Conservation (phyloP, 1,139 yeast species). For the Lodderomyces margitis region DNA sequence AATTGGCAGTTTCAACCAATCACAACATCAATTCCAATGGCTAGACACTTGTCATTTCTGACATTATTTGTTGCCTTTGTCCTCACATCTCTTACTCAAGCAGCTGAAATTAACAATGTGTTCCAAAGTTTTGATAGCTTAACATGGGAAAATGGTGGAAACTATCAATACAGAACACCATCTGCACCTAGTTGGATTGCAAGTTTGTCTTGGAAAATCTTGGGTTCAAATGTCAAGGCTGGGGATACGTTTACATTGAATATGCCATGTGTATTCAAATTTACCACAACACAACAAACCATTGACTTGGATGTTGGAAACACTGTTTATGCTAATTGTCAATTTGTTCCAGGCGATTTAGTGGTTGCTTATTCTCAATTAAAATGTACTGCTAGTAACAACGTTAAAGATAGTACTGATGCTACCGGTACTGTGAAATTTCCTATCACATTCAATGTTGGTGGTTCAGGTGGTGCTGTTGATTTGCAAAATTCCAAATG, state of each 20-base stretch:
- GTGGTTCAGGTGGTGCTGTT: constrained; percentile 19
- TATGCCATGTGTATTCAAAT: constrained; percentile 33
- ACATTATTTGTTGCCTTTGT: not conserved
- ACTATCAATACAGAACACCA: constrained; percentile 14
- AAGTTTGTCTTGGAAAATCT: constrained; percentile 24
- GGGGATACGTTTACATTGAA: constrained; percentile 34
- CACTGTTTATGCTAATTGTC: constrained; percentile 27
- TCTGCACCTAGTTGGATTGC: constrained; percentile 25
- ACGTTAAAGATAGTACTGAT: constrained; percentile 14
- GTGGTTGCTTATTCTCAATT: constrained; percentile 23
- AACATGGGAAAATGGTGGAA: constrained; percentile 12
- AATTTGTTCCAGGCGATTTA: constrained; percentile 22
- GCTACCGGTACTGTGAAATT: constrained; percentile 25
- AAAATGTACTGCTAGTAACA: constrained; percentile 22
- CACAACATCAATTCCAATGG: not conserved
- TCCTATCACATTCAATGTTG: constrained; percentile 29
- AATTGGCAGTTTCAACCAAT: not conserved
- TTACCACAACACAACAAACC: constrained; percentile 19
- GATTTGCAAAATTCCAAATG: constrained; percentile 23
- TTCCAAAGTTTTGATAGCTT: constrained; percentile 19
- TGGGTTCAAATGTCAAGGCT: constrained; percentile 19
- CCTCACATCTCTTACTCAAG: not conserved
- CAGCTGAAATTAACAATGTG: constrained; percentile 18
- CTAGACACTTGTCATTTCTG: not conserved
- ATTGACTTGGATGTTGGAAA: constrained; percentile 20